These are phyloP conservation scores for Effrenium voratum DNA, from an alignment of 73 alveolate genomes.

Conservation along the genomic window DNA sequence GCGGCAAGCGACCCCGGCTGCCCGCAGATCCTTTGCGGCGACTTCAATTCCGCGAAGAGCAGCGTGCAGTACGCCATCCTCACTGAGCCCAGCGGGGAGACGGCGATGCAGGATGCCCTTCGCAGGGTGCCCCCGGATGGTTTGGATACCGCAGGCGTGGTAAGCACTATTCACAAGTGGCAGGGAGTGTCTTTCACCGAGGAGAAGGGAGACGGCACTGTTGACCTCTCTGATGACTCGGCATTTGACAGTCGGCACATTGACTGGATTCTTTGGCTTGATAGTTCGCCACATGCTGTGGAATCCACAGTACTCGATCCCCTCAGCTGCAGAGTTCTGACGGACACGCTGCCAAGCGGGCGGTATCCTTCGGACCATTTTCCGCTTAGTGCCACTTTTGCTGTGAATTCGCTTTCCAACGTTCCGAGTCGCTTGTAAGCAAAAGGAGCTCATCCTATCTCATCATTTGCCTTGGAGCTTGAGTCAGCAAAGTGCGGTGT, in stretches of 20 bases:
- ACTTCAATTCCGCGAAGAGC: constrained; percentile 85
- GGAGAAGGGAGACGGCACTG: constrained; percentile 81
- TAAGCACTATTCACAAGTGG: constrained; percentile 87
- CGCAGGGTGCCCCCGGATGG: background rate
- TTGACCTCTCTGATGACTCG: constrained; percentile 27
- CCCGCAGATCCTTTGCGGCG: constrained; percentile 78
- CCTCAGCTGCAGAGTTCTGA: constrained; percentile 15
- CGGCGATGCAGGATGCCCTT: constrained; percentile 35
- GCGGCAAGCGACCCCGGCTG: background rate
- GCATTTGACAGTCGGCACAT: constrained; percentile 49
- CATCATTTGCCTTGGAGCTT: no score
- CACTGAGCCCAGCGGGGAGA: background rate
- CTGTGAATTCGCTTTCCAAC: background rate
- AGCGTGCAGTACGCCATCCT: constrained; percentile 39
- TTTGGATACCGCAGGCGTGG: background rate
- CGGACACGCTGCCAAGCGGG: constrained; percentile 59
- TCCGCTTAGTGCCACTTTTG: constrained; percentile 63
- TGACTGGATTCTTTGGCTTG: constrained; percentile 88
- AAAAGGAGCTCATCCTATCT: background rate
- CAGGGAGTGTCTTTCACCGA: constrained; percentile 51
- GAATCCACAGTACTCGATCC: constrained; percentile 13
- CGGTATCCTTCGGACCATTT: constrained; percentile 90
- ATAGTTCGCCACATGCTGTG: background rate
- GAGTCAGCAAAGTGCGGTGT: no score
- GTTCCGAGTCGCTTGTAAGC: constrained; percentile 60